phyloP scores from a whole-genome alignment of 768 basidiomycete species.

The Collybiopsis luxurians region DNA sequence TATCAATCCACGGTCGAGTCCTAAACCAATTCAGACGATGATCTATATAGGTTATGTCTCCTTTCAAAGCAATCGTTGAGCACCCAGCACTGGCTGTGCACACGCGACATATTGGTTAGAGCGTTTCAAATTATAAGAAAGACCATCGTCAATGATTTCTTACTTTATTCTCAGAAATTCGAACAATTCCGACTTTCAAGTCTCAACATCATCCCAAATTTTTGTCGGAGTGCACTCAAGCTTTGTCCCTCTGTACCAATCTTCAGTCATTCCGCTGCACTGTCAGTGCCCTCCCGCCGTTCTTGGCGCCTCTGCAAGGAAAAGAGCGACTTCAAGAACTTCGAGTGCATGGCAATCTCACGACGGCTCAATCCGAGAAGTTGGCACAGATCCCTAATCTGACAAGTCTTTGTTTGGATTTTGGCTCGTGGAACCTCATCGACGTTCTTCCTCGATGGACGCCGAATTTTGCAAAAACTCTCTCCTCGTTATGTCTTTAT shows the following conservation, averaged over 20 bases:
- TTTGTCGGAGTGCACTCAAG: conserved; percentile 46
- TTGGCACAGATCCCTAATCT: conserved; percentile 40
- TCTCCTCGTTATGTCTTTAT: conserved; percentile 55
- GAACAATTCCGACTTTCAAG: conserved; percentile 35
- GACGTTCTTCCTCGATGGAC: conserved; percentile 61
- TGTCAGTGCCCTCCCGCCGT: conserved; percentile 40
- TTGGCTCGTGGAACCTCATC: conserved; percentile 60
- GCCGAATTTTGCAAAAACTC: conserved; percentile 34
- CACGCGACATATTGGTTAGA: conserved; percentile 57
- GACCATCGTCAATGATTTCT: neutral
- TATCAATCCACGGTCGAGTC: neutral
- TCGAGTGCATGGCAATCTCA: conserved; percentile 52
- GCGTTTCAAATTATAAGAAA: too few relatives aligned
- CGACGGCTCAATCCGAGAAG: conserved; percentile 43
- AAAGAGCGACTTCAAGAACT: conserved; percentile 45
- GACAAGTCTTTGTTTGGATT: conserved; percentile 50
- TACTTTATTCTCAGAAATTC: conserved; percentile 39
- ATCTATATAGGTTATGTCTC: conserved; percentile 42
- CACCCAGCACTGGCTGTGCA: conserved; percentile 55
- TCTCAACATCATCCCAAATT: conserved; percentile 43
- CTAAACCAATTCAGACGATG: neutral
- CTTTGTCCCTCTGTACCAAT: conserved; percentile 49
- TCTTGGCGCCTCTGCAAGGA: conserved; percentile 44
- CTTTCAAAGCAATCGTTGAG: conserved; percentile 55
- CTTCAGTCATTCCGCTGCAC: conserved; percentile 58